phyloP scores from a whole-genome alignment of 176 grass and related monocot species.

The Zea mays region Zm-B73-REFERENCE-NAM-5.0 NC_050096.1:254414501-254415000 shows the following conservation, averaged over 20 bases:
- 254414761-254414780: too few relatives aligned
- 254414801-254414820: constrained; percentile 9
- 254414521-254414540: constrained; percentile 28
- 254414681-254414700: background rate
- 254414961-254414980: constrained; percentile 55
- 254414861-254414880: background rate
- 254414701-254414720: background rate
- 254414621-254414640: background rate
- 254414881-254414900: constrained; percentile 3
- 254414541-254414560: background rate
- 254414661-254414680: background rate
- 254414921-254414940: constrained; percentile 50
- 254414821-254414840: background rate
- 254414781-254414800: too few relatives aligned
- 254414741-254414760: background rate
- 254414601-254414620: background rate
- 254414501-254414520: background rate
- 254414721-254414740: constrained; percentile 1
- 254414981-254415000: constrained; percentile 38
- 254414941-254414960: constrained; percentile 54
- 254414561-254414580: constrained; percentile 23
- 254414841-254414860: background rate
- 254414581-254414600: constrained; percentile 6
- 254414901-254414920: constrained; percentile 38
- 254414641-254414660: background rate